These are phyloP conservation scores for Tubosaeta brunneosetosa DNA, from an alignment of 768 basidiomycete genomes.

Conservation along the genomic window DNA sequence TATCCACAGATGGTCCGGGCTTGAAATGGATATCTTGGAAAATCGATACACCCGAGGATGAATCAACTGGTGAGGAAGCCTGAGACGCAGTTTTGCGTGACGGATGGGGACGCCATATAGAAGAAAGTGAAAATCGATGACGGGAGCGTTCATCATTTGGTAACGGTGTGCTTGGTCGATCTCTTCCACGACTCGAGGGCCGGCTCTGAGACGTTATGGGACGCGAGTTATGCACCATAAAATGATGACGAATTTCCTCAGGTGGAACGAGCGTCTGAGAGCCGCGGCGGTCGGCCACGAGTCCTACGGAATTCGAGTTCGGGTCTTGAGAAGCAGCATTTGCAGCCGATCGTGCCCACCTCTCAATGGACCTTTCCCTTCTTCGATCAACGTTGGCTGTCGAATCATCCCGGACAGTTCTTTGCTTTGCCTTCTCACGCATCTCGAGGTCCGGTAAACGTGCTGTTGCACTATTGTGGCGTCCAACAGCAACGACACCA, in stretches of 20 bases:
- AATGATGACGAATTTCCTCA: slow-evolving; percentile 10
- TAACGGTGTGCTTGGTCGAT: slow-evolving; percentile 18
- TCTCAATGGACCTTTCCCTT: slow-evolving; percentile 31
- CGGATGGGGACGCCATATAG: slow-evolving; percentile 22
- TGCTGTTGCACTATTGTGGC: slow-evolving; percentile 23
- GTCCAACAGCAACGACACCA: slow-evolving; percentile 12
- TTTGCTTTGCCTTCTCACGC: slow-evolving; percentile 28
- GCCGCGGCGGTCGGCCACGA: slow-evolving; percentile 19
- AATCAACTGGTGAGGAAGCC: slow-evolving; percentile 29
- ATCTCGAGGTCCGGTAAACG: slow-evolving; percentile 12
- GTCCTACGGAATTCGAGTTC: slow-evolving; percentile 9
- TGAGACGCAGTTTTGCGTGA: slow-evolving; percentile 24
- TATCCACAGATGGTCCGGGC: slow-evolving; percentile 17
- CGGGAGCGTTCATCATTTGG: slow-evolving; percentile 20
- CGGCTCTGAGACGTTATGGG: slow-evolving; percentile 24
- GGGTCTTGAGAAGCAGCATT: slow-evolving; percentile 18
- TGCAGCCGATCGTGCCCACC: slow-evolving; percentile 29
- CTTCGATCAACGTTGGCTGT: slow-evolving; percentile 18
- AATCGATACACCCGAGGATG: slow-evolving; percentile 29
- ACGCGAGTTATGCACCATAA: slow-evolving; percentile 10
- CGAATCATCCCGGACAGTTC: slow-evolving; percentile 18
- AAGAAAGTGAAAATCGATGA: slow-evolving; percentile 30
- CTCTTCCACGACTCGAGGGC: slow-evolving; percentile 23
- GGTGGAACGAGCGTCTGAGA: slow-evolving; percentile 30
- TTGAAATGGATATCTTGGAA: slow-evolving; percentile 20